These are phyloP conservation scores for Phytophthora constricta DNA, from an alignment of 352 stramenopile genomes.

Conservation along the genomic window DNA sequence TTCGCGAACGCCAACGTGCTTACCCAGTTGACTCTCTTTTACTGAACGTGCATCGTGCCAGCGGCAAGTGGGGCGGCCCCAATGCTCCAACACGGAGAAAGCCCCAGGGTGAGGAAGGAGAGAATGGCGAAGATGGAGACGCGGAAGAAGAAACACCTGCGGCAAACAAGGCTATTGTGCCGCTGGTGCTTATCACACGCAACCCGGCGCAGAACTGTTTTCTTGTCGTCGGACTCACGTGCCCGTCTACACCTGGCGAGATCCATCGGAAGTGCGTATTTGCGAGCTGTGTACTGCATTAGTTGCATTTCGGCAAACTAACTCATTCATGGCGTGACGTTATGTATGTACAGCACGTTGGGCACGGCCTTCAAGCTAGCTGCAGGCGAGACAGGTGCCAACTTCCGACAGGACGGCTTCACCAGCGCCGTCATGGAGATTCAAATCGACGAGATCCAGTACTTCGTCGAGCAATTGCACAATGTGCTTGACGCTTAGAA, in stretches of 20 bases:
- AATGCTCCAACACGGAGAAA: constrained; percentile 25
- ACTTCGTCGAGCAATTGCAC: constrained; percentile 96
- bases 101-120: constrained; percentile 38
- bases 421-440: constrained; percentile 97
- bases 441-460: constrained; percentile 93
- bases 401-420: constrained; percentile 96
- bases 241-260: constrained; percentile 86
- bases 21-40: constrained; percentile 95
- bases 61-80: constrained; percentile 92
- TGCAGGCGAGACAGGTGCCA: constrained; percentile 92
- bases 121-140: constrained; percentile 34
- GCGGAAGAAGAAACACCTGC: constrained; percentile 41
- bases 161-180: constrained; percentile 67
- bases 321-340: constrained; percentile 19
- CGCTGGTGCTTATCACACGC: constrained; percentile 79
- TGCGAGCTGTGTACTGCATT: background rate
- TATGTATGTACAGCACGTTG: constrained; percentile 68
- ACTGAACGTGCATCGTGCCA: constrained; percentile 95
- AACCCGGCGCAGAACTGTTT: constrained; percentile 94
- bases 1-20: constrained; percentile 95
- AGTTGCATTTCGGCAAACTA: background rate
- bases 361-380: constrained; percentile 94
- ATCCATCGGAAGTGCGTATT: constrained; percentile 86
- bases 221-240: constrained; percentile 96
- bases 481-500: constrained; percentile 90